These are phyloP conservation scores for Rhodotorula graminis DNA, from an alignment of 768 basidiomycete species.

Conservation along the genomic window DNA sequence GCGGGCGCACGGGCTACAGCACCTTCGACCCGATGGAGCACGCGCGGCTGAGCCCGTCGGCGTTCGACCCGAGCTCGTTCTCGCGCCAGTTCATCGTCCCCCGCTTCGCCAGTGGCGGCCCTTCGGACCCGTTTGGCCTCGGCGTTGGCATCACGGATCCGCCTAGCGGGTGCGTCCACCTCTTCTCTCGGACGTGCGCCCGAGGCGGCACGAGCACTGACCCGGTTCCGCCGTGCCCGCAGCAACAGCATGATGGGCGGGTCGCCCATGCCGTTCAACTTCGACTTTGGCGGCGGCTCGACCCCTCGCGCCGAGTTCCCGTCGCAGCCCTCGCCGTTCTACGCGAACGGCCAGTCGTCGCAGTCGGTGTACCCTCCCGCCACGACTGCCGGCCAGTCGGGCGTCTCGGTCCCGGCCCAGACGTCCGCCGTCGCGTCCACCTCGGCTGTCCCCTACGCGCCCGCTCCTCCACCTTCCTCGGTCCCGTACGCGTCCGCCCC, in stretches of 20 bases:
- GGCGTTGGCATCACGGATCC: conserved; percentile 27
- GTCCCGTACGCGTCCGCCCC: neutral
- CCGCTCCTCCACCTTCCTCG: neutral
- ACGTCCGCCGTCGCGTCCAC: neutral
- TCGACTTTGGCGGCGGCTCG: neutral
- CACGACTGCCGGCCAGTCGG: neutral
- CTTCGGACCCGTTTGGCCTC: conserved; percentile 13
- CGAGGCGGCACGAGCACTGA: neutral
- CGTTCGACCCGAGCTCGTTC: conserved; percentile 31
- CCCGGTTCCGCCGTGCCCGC: too few relatives aligned
- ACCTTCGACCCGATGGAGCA: conserved; percentile 34
- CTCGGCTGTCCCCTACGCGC: neutral
- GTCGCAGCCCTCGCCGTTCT: conserved; percentile 18
- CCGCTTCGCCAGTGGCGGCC: conserved; percentile 25
- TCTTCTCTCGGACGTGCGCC: neutral
- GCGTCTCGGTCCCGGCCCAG: neutral
- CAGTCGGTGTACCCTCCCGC: neutral
- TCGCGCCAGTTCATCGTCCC: conserved; percentile 29
- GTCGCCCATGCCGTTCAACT: conserved; percentile 31
- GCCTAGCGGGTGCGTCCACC: neutral
- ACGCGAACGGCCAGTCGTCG: neutral
- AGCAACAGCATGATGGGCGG: neutral
- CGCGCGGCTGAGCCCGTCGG: conserved; percentile 25
- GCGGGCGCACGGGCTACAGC: neutral
- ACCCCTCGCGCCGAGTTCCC: neutral